These are phyloP conservation scores for Mollisiaceae sp. DNA, from an alignment of 2,329 filamentous ascomycete species.

Conservation along the genomic window DNA sequence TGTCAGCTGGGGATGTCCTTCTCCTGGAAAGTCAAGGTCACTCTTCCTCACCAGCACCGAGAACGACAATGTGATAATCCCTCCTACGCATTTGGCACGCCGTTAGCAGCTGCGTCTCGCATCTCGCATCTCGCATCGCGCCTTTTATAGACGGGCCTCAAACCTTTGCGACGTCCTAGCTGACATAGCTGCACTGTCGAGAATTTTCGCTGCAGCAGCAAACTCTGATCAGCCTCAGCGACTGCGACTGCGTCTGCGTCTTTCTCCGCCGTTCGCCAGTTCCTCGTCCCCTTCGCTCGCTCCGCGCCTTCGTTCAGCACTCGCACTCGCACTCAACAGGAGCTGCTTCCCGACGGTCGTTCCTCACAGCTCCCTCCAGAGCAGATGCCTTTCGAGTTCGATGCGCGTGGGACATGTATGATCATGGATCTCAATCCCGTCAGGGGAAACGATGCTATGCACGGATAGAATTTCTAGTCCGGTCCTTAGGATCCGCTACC, in stretches of 20 bases:
- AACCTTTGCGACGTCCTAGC: slow-evolving; percentile 37
- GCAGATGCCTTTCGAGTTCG: slow-evolving; percentile 4
- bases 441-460: slow-evolving; percentile 4
- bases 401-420: slow-evolving; percentile 11
- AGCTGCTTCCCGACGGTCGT: not conserved
- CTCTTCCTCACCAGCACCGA: slow-evolving; percentile 60
- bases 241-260: not conserved
- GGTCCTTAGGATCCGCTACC: slow-evolving; percentile 12
- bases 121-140: not conserved
- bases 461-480: slow-evolving; percentile 11
- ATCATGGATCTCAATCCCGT: not conserved
- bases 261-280: slow-evolving; percentile 5
- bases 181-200: slow-evolving; percentile 31
- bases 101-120: slow-evolving; percentile 13
- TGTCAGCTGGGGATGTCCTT: slow-evolving; percentile 28
- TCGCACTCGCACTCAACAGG: too few species aligned
- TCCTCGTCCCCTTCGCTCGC: not conserved
- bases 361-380: slow-evolving; percentile 7
- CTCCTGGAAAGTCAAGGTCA: slow-evolving; percentile 16
- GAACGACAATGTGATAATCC: slow-evolving; percentile 70
- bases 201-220: slow-evolving; percentile 1
- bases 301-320: not conserved
- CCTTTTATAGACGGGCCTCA: slow-evolving; percentile 5
- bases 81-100: slow-evolving; percentile 46
- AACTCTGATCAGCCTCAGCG: slow-evolving; percentile 3